Evolutionary conservation across 495 filamentous ascomycete genomes (phyloP).

Genomic region (Pyrenula aspistea): DNA sequence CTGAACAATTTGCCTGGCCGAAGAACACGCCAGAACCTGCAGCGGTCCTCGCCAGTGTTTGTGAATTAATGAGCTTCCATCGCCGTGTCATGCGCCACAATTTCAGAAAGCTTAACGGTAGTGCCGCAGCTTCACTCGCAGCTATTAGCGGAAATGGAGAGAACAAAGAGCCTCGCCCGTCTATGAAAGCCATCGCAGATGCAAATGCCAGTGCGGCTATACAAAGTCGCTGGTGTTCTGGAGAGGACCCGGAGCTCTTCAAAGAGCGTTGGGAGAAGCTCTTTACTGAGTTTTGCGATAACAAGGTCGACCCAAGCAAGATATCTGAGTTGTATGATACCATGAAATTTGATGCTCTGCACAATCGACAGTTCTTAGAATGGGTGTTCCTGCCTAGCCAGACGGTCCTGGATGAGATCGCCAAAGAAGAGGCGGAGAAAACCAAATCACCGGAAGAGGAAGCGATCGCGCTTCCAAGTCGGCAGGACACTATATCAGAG

Average conservation of each 20-base stretch:
- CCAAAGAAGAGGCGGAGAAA: conserved; percentile 1
- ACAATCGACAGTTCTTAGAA: conserved; percentile 94
- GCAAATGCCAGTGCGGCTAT: conserved; percentile 53
- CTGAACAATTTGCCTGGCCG: conserved; percentile 96
- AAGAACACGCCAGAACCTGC: conserved; percentile 86
- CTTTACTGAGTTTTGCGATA: conserved; percentile 90
- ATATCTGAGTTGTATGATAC: conserved; percentile 96
- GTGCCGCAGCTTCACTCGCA: conserved; percentile 46
- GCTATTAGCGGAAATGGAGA: conserved; percentile 25
- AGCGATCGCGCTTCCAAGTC: conserved; percentile 8
- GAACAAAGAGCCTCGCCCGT: conserved; percentile 9
- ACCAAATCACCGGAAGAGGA: conserved; percentile 3
- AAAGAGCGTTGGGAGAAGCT: conserved; percentile 97
- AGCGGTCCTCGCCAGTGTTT: conserved; percentile 79
- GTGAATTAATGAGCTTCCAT: conserved; percentile 96
- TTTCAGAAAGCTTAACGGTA: conserved; percentile 60
- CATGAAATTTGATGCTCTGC: conserved; percentile 97
- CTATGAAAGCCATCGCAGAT: conserved; percentile 12
- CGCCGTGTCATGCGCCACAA: conserved; percentile 88
- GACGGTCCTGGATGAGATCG: conserved; percentile 35
- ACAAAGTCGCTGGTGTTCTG: conserved; percentile 90
- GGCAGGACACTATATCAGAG: conserved; percentile 16
- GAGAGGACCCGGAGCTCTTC: conserved; percentile 89
- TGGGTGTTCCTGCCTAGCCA: conserved; percentile 86
- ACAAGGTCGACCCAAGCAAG: conserved; percentile 95